Evolutionary conservation across 78 protist genomes (phyloP).

Genomic region (Dictyostelium capitatum): DNA sequence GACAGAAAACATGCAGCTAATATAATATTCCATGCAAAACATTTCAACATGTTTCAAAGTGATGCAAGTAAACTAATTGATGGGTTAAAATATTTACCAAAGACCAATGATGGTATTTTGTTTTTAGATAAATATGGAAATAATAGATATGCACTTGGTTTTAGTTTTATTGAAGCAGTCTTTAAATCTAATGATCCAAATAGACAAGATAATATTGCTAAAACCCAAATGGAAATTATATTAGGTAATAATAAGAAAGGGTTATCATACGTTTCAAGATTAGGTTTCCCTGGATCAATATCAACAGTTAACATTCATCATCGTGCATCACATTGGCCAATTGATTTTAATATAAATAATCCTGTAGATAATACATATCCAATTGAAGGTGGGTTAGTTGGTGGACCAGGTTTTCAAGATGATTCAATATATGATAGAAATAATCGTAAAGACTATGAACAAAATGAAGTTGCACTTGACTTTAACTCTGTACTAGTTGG

Average conservation of each 20-base stretch:
- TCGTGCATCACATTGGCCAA: constrained; percentile 15
- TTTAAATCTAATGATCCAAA: not conserved
- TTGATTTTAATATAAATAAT: not conserved
- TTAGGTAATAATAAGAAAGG: not conserved
- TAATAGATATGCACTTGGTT: not conserved
- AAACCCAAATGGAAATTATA: not conserved
- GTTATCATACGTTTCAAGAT: not conserved
- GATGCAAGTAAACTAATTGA: not conserved
- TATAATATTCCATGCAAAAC: not conserved
- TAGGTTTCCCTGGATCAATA: not conserved
- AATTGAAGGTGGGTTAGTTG: constrained; percentile 29
- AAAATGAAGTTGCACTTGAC: not conserved
- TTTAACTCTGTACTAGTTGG: not conserved
- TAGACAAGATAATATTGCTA: not conserved
- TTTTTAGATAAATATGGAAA: not conserved
- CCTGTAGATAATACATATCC: not conserved
- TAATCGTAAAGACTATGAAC: not conserved
- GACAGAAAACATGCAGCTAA: not conserved
- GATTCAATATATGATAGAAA: not conserved
- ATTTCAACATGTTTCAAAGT: not conserved
- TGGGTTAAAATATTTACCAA: not conserved
- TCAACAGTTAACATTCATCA: constrained; percentile 31
- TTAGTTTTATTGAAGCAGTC: not conserved
- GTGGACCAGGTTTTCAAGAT: constrained; percentile 16
- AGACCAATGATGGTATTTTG: not conserved